These are phyloP conservation scores for Microascus cirrosus DNA, from an alignment of 2,329 filamentous ascomycete species.

Conservation along the genomic window DNA sequence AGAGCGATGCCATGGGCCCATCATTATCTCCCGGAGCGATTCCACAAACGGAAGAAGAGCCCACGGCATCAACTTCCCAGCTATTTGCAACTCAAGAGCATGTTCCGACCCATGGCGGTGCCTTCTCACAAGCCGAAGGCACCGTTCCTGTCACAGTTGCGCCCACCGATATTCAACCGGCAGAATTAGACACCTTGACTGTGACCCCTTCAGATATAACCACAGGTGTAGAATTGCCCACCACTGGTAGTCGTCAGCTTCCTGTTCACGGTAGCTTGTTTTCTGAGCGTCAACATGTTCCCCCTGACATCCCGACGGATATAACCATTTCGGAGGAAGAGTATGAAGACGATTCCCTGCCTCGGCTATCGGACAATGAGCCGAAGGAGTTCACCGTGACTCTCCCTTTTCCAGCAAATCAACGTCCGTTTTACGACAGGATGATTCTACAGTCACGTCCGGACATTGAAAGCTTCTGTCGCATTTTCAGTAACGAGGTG, in stretches of 20 bases:
- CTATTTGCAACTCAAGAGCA: not conserved
- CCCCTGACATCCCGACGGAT: not conserved
- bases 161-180: not conserved
- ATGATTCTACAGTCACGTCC: slow-evolving; percentile 30
- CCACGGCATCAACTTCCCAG: not conserved
- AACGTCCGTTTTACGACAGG: slow-evolving; percentile 39
- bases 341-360: slow-evolving; percentile 9
- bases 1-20: not conserved
- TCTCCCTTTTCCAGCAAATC: slow-evolving; percentile 42
- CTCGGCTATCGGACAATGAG: slow-evolving; percentile 15
- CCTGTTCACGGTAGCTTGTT: not conserved
- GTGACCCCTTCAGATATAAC: not conserved
- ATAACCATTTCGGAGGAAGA: slow-evolving; percentile 7
- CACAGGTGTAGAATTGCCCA: not conserved
- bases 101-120: slow-evolving; percentile 4
- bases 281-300: not conserved
- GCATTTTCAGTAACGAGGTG: slow-evolving; percentile 26
- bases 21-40: not conserved
- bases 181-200: not conserved
- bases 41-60: not conserved
- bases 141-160: not conserved
- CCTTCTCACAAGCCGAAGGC: not conserved
- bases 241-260: not conserved
- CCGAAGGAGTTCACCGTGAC: slow-evolving; percentile 39
- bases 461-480: slow-evolving; percentile 33